Base-by-base conservation (phyloP, 2,329 filamentous ascomycete species). In the Colletotrichum sp. region DNA sequence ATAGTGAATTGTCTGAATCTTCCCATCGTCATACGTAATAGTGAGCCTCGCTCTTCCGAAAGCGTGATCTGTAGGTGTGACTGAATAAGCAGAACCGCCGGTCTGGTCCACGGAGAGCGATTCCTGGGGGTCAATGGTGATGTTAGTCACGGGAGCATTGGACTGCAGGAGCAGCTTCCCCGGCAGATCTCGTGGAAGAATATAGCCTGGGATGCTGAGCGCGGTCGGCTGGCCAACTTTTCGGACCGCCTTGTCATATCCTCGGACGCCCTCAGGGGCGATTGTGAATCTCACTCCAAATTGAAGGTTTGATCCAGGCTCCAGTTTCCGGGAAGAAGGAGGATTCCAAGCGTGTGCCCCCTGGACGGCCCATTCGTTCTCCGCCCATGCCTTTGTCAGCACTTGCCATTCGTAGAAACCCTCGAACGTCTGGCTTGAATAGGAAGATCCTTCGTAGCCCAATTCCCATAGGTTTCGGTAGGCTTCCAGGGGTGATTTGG, bases 351-450 rank as follows among this genome's bases (percentile, higher is more conserved):
- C 90, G 8, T 55, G 36, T 5, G 55, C 57, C 1, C 72, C 79
- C 1, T 83, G 39, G 39, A n/a, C 8, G 39, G 39, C 84, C 91
- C 91, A 93, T 78, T 92, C 90, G 1, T 87, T 87, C 75, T 92
- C 88, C 0, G 89, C 89, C 82, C 87, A 92, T 0, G 90, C 90
- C 71, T 87, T 85, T 15, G 86, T 88, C 66, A 90, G 84, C 0
- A 89, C 85, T 78, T 92, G 88, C 90, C 90, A 93, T 77, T 92
- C 90, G 76, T 92, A 93, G 76, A 90, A 87, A 1, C 90, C 91
- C 78, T 93, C 91, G 73, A 90, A 93, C 0, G 87, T 89, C 78
- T 92, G 90, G 62, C 87, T 89, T 8, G 83, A 85, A 78, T 92
- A 92, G 12, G 77, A 79, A 0, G 85, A 85, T 10, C 80, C 82